phyloP scores from a whole-genome alignment of 139 green algal species.

The Picochlorum sp. region DNA sequence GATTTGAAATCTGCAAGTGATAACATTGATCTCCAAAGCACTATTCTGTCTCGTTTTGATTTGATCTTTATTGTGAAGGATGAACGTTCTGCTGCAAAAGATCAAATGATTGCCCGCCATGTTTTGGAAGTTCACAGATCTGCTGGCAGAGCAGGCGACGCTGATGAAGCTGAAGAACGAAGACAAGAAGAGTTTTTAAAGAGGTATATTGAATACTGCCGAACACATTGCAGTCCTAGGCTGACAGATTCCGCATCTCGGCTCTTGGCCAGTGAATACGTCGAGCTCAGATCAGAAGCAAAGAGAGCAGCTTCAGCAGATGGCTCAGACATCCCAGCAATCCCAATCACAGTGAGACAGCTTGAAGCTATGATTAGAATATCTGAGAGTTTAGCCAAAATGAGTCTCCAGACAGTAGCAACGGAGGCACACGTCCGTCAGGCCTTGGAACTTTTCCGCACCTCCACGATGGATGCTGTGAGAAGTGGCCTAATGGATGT shows the following conservation, averaged over 20 bases:
- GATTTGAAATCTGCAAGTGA: constrained; percentile 79
- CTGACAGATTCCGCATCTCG: constrained; percentile 52
- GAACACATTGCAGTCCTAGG: constrained; percentile 58
- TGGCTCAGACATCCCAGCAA: constrained; percentile 46
- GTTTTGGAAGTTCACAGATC: constrained; percentile 59
- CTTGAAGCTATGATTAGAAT: constrained; percentile 94
- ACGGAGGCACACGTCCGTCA: constrained; percentile 63
- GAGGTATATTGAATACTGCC: constrained; percentile 88
- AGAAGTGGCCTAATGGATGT: constrained; percentile 51
- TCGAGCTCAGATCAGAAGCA: constrained; percentile 73
- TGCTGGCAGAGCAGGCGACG: constrained; percentile 13
- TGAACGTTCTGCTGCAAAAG: constrained; percentile 46
- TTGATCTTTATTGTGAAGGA: constrained; percentile 99
- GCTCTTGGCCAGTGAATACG: constrained; percentile 72
- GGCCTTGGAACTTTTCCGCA: constrained; percentile 77
- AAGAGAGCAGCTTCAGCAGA: constrained; percentile 24
- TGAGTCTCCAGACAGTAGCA: constrained; percentile 64
- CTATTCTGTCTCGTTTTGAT: constrained; percentile 98
- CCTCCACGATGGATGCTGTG: constrained; percentile 66
- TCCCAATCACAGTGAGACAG: constrained; percentile 94
- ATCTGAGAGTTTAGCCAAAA: constrained; percentile 82
- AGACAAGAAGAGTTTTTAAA: constrained; percentile 70
- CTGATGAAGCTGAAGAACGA: constrained; percentile 23
- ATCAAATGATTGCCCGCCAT: constrained; percentile 66
- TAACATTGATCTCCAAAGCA: constrained; percentile 98